Percentiles rank a stretch among this genome's conserved stretches.
Conservation (phyloP, 495 filamentous ascomycete species). For the Penicillium lagena region DNA sequence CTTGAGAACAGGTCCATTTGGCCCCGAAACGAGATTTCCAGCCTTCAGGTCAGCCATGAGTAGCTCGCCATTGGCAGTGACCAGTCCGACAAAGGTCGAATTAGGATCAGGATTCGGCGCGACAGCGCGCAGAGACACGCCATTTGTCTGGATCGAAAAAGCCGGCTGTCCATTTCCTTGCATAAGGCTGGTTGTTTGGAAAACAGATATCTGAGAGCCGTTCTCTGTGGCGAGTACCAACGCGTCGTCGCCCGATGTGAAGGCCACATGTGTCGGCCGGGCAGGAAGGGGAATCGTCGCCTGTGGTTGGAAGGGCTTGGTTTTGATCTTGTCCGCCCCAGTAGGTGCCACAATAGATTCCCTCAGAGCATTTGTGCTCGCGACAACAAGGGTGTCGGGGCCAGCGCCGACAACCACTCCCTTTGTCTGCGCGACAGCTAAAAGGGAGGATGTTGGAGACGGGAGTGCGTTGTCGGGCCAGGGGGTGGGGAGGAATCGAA, state of each 20-base stretch:
- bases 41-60: conserved; percentile 74
- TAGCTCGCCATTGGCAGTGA: conserved; percentile 74
- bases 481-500: conserved; percentile 69
- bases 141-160: conserved; percentile 72
- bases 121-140: conserved; percentile 64
- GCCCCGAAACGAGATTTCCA: conserved; percentile 50
- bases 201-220: conserved; percentile 78
- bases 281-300: conserved; percentile 63
- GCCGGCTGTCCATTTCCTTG: conserved; percentile 58
- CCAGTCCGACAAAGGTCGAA: conserved; percentile 59
- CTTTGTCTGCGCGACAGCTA: conserved; percentile 73
- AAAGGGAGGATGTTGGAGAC: conserved; percentile 73
- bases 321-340: conserved; percentile 49
- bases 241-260: conserved; percentile 77
- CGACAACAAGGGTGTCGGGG: conserved; percentile 70
- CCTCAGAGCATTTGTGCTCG: conserved; percentile 70
- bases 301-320: conserved; percentile 68
- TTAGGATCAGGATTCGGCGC: conserved; percentile 71
- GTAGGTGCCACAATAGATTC: conserved; percentile 61
- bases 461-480: conserved; percentile 73
- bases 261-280: conserved; percentile 81
- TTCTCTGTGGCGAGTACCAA: conserved; percentile 77
- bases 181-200: conserved; percentile 60
- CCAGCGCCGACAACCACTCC: conserved; percentile 84
- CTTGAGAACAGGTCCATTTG: conserved; percentile 61